phyloP scores from a whole-genome alignment of 148 eudicot genomes.

The Beta vulgaris region DNA sequence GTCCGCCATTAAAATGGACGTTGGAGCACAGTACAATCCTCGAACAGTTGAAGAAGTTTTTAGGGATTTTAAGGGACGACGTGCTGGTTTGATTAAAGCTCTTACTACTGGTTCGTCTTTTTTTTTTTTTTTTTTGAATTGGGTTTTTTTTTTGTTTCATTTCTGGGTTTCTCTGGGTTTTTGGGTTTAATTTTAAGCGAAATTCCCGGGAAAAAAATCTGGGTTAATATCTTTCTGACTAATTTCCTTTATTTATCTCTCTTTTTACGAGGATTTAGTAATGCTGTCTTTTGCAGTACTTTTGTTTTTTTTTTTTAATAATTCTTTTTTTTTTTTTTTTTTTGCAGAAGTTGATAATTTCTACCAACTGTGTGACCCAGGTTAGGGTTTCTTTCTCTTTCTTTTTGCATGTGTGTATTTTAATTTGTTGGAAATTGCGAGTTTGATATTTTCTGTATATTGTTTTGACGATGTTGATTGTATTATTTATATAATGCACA shows the following conservation, averaged over 20 bases:
- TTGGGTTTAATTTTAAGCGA: constrained; percentile 1
- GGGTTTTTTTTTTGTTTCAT: no score
- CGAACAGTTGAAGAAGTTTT: constrained; percentile 62
- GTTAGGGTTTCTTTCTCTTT: constrained; percentile 30
- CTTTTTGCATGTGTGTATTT: neutral
- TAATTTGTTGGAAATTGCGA: neutral
- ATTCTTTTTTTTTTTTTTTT: neutral
- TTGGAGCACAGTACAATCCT: constrained; percentile 44
- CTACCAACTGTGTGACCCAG: constrained; percentile 51
- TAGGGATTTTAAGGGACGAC: constrained; percentile 60
- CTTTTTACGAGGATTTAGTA: neutral
- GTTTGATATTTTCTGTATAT: neutral
- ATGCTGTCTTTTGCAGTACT: neutral
- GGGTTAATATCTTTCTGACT: constrained; percentile 9
- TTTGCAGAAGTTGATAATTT: constrained; percentile 41
- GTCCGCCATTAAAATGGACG: constrained; percentile 35
- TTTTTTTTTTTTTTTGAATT: neutral
- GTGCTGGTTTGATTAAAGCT: constrained; percentile 54
- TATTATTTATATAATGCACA: neutral
- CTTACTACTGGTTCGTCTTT: constrained; percentile 42
- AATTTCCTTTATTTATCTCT: no score
- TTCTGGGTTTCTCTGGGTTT: neutral
- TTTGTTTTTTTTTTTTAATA: neutral
- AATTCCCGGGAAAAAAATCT: constrained; percentile 5
- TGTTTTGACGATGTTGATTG: neutral